Evolutionary conservation across 495 filamentous ascomycete species (phyloP).

Genomic region (Hypoxylon rickii): DNA sequence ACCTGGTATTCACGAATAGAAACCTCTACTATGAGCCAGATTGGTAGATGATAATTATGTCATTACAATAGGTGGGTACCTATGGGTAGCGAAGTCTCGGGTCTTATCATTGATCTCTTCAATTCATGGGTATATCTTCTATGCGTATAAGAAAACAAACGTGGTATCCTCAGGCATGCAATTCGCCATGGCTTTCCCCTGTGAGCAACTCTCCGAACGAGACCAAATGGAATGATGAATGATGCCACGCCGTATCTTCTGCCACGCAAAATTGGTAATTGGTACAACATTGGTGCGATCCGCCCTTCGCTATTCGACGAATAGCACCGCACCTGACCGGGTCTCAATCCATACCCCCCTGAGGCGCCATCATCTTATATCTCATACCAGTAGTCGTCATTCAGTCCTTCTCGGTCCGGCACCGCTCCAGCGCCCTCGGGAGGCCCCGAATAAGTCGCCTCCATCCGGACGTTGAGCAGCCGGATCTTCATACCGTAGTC

Average conservation of each 20-base stretch:
- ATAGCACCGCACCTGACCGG: too few species aligned
- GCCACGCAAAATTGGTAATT: too few species aligned
- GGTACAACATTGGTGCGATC: too few species aligned
- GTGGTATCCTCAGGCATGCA: constrained; percentile 28
- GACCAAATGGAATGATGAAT: too few species aligned
- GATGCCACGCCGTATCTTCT: too few species aligned
- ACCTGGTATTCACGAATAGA: too few species aligned
- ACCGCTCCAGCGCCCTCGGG: constrained; percentile 55
- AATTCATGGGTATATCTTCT: constrained; percentile 30
- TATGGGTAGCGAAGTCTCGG: too few species aligned
- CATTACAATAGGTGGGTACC: too few species aligned
- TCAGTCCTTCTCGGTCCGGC: constrained; percentile 63
- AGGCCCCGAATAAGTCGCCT: constrained; percentile 66
- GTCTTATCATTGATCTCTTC: too few species aligned
- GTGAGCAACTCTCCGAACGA: constrained; percentile 13
- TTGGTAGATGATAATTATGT: too few species aligned
- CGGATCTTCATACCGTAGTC: constrained; percentile 94
- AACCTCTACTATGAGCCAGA: too few species aligned
- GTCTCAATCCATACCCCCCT: too few species aligned
- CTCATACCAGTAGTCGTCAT: constrained; percentile 74
- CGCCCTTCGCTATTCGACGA: neutral
- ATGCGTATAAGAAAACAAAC: constrained; percentile 15
- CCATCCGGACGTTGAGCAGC: constrained; percentile 87
- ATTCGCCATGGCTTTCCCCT: constrained; percentile 17
- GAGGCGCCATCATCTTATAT: constrained; percentile 47